Conservation (phyloP, 2,329 filamentous ascomycete species). For the Penicillium sp. region DNA sequence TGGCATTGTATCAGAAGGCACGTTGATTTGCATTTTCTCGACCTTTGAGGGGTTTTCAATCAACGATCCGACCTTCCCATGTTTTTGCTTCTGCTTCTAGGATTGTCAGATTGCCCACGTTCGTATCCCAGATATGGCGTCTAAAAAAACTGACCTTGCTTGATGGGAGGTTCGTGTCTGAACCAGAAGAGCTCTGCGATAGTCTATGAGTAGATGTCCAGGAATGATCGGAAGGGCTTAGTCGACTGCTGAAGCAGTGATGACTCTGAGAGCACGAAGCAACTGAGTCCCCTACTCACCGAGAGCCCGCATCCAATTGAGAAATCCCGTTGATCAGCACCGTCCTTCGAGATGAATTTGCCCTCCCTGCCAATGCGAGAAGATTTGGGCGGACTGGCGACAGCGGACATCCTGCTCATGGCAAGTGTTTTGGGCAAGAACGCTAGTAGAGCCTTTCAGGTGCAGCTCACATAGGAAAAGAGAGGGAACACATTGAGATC, state of each 20-base stretch:
- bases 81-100: constrained; percentile 50
- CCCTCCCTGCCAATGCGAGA: constrained; percentile 25
- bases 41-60: constrained; percentile 47
- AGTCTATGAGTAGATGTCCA: constrained; percentile 36
- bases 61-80: constrained; percentile 27
- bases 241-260: constrained; percentile 20
- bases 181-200: constrained; percentile 23
- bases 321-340: constrained; percentile 15
- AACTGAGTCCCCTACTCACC: constrained; percentile 21
- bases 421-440: constrained; percentile 1
- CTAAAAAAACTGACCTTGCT: constrained; percentile 37
- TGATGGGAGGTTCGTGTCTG: constrained; percentile 26
- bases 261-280: constrained; percentile 12
- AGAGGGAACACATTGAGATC: constrained; percentile 19
- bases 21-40: constrained; percentile 58
- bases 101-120: constrained; percentile 32
- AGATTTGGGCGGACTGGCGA: constrained; percentile 24
- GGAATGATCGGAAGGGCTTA: constrained; percentile 31
- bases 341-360: constrained; percentile 19
- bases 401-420: constrained; percentile 27
- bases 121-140: neutral
- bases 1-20: constrained; percentile 34
- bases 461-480: constrained; percentile 23
- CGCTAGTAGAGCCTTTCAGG: constrained; percentile 12
- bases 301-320: constrained; percentile 25